phyloP scores from a whole-genome alignment of 495 filamentous ascomycete genomes.

The Bacidia gigantensis region DNA sequence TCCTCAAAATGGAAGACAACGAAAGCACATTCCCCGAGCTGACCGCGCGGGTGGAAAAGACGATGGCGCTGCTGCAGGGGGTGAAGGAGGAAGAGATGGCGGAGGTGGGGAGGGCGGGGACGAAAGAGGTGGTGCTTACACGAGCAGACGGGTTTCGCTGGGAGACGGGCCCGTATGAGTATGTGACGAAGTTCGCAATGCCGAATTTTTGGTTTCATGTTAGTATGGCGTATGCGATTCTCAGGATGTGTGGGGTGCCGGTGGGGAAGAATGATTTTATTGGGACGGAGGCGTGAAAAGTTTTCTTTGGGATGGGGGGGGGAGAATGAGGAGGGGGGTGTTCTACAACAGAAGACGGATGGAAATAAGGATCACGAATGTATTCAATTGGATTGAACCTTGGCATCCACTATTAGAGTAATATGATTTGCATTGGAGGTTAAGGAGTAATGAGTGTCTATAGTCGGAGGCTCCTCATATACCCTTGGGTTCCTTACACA shows the following conservation, averaged over 20 bases:
- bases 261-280: constrained; percentile 43
- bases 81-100: constrained; percentile 27
- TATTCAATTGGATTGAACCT: no score
- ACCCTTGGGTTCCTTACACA: no score
- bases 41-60: constrained; percentile 27
- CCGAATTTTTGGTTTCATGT: constrained; percentile 50
- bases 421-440: no score
- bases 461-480: no score
- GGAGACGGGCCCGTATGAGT: constrained; percentile 13
- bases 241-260: constrained; percentile 41
- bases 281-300: background rate
- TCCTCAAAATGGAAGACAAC: constrained; percentile 22
- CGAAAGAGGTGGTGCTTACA: constrained; percentile 22
- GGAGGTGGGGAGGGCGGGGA: constrained; percentile 22
- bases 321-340: background rate
- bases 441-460: no score
- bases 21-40: constrained; percentile 29
- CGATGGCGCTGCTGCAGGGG: constrained; percentile 25
- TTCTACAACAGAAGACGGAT: background rate
- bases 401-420: no score
- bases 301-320: background rate
- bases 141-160: constrained; percentile 15
- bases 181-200: constrained; percentile 27
- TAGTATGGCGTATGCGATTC: constrained; percentile 38
- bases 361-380: background rate